A percentile compares a stretch with the other conserved stretches of the same genome.
phyloP scores from a whole-genome alignment of 1,284 basidiomycete genomes.

The Exobasidium cylindrosporum region DNA sequence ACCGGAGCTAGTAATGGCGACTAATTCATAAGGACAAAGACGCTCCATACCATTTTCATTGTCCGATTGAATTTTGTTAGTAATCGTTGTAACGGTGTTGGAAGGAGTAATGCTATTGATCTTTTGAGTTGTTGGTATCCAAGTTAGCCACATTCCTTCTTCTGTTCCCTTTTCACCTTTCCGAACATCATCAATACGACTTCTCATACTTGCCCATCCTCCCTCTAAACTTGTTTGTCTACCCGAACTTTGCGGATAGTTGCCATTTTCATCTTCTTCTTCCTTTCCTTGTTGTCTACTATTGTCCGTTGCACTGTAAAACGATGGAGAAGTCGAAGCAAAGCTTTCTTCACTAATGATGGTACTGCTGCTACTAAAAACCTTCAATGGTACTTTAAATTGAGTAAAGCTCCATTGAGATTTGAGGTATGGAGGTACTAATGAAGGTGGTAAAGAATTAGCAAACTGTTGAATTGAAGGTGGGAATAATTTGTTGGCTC shows the following conservation, averaged over 20 bases:
- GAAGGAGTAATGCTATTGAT: neutral
- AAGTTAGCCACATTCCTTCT: conserved; percentile 39
- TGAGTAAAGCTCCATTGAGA: conserved; percentile 45
- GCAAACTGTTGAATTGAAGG: conserved; percentile 28
- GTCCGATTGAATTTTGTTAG: conserved; percentile 3
- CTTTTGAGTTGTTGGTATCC: conserved; percentile 20
- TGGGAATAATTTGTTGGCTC: conserved; percentile 25
- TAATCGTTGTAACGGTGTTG: neutral
- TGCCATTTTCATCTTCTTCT: neutral
- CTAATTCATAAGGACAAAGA: conserved; percentile 20
- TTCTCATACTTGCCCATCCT: conserved; percentile 42
- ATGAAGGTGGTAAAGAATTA: conserved; percentile 29
- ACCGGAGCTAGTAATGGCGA: conserved; percentile 44
- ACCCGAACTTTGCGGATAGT: neutral
- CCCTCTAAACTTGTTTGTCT: conserved; percentile 30
- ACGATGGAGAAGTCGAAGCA: neutral
- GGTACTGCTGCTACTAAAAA: conserved; percentile 1
- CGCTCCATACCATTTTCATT: neutral
- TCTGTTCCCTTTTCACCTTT: conserved; percentile 40
- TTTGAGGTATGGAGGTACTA: conserved; percentile 41
- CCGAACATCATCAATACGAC: conserved; percentile 38
- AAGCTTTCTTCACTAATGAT: neutral
- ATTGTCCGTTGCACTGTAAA: neutral
- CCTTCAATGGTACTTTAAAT: conserved; percentile 36
- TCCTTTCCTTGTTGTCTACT: neutral